These are phyloP conservation scores for Cytospora paraplurivora DNA, from an alignment of 2,329 filamentous ascomycete species.

Conservation along the genomic window DNA sequence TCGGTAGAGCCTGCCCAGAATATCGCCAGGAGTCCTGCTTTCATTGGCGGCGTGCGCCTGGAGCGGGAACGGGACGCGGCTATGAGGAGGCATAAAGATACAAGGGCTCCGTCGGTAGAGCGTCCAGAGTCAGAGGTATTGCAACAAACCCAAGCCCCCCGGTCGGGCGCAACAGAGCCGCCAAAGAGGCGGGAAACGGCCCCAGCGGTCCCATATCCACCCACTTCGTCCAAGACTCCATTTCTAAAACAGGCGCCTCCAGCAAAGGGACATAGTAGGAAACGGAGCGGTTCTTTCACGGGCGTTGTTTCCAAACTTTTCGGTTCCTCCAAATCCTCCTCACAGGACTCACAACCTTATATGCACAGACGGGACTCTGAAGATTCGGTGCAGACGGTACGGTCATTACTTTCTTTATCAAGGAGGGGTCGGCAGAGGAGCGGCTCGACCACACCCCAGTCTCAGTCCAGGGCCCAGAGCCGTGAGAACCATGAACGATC, in stretches of 20 bases:
- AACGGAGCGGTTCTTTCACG: conserved; percentile 21
- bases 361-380: conserved; percentile 19
- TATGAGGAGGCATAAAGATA: conserved; percentile 21
- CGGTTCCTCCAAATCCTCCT: conserved; percentile 17
- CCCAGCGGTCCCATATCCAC: conserved; percentile 25
- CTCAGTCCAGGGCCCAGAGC: conserved; percentile 20
- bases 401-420: conserved; percentile 7
- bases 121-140: conserved; percentile 15
- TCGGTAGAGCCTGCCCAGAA: conserved; percentile 16
- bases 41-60: conserved; percentile 48
- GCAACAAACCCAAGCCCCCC: conserved; percentile 5
- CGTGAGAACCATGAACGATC: conserved; percentile 23
- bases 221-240: conserved; percentile 26
- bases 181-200: conserved; percentile 22
- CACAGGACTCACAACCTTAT: conserved; percentile 11
- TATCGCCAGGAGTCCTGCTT: conserved; percentile 34
- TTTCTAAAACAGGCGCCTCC: conserved; percentile 21
- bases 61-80: conserved; percentile 45
- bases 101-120: conserved; percentile 23
- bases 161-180: conserved; percentile 12
- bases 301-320: conserved; percentile 25
- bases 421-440: conserved; percentile 18
- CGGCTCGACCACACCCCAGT: conserved; percentile 1
- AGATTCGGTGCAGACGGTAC: conserved; percentile 21
- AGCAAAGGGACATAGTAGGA: conserved; percentile 14